Evolutionary conservation across 2,329 filamentous ascomycete species (phyloP), one percentile per base, ranked within the genome.

Genomic region (Oidium heveae): DNA sequence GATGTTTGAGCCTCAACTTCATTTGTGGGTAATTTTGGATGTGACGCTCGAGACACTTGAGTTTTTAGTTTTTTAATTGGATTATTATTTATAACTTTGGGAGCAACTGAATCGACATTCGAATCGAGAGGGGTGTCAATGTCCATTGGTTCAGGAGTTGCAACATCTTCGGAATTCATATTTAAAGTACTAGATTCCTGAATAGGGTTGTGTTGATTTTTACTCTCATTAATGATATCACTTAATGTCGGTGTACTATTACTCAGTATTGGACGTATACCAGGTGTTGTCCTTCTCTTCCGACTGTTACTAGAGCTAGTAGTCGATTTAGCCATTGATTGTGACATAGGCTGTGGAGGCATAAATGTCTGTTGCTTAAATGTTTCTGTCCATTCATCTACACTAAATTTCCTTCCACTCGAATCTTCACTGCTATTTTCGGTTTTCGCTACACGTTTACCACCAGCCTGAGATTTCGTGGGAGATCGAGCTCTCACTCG

Each of bases 141-240:
- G 58, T 82, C 78, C 78, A 82, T 82, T 15, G 77, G 75, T 56
- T 73, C 75, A 2, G 76, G 74, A 58, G 73, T 77, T 33, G 53
- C 44, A 20, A 37, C 37, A 22, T 50, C 33, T 10, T 16, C 28
- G 16, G 8, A n/a, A 16, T 16, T 10, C 15, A 24, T n/a, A 50
- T 50, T 34, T 6, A 9, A 34, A 16, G 3, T 50, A 12, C 6
- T 33, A 50, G 47, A 32, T 50, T 50, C 28, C 16, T 18, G 22
- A n/a, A 6, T 34, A 16, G 15, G 16, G 13, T 16, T 16, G 32
- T 13, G 54, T 28, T 61, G 59, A 9, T 63, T 62, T 15, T 59
- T 60, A 54, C 63, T 61, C 34, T 61, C 60, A 39, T 39, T 39
- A 4, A n/a, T 4, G 16, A 4, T 39, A n/a, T 13, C 36, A 13